Evolutionary conservation across 768 basidiomycete genomes (phyloP).

Genomic region (Suillus ampliporus): DNA sequence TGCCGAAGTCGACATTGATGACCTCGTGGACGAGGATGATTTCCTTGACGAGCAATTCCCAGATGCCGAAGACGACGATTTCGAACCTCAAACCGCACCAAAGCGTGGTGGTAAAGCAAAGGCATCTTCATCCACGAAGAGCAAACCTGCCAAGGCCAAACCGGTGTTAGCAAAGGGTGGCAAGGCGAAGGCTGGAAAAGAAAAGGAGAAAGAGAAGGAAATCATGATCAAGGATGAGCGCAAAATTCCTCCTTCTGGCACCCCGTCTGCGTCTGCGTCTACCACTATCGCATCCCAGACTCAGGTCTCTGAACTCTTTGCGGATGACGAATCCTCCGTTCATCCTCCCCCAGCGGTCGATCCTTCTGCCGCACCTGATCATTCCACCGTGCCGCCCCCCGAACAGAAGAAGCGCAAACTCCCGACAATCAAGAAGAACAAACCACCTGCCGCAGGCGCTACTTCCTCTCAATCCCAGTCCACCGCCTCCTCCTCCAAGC

Average conservation of each 20-base stretch:
- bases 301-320: conserved; percentile 31
- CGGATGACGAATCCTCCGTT: conserved; percentile 36
- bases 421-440: conserved; percentile 73
- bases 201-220: conserved; percentile 42
- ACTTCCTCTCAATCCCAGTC: conserved; percentile 29
- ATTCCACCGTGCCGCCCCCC: conserved; percentile 28
- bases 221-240: conserved; percentile 50
- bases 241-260: conserved; percentile 29
- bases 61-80: conserved; percentile 33
- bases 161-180: conserved; percentile 20
- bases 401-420: conserved; percentile 63
- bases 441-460: conserved; percentile 37
- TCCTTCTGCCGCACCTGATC: conserved; percentile 29
- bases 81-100: conserved; percentile 27
- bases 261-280: conserved; percentile 28
- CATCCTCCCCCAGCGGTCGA: conserved; percentile 1
- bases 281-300: conserved; percentile 41
- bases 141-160: conserved; percentile 31
- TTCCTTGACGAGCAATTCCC: conserved; percentile 29
- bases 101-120: conserved; percentile 33
- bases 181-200: conserved; percentile 37
- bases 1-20: conserved; percentile 28
- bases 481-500: conserved; percentile 31
- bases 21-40: conserved; percentile 31
- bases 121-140: conserved; percentile 25